Percentiles rank a stretch among this genome's conserved stretches.
Conservation (phyloP, 331 rosid species). For the Arachis monticola region DNA sequence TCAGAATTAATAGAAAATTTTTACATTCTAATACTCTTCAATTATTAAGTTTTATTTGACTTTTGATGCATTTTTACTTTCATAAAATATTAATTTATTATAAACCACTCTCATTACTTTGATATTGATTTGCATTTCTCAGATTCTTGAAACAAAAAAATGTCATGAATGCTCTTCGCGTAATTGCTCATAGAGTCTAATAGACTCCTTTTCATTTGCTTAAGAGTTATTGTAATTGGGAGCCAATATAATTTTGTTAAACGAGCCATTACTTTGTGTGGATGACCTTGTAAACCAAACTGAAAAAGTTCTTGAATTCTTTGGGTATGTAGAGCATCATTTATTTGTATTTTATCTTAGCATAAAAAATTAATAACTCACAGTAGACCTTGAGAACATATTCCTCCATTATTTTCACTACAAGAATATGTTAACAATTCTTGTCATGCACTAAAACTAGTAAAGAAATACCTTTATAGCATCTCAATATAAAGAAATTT, state of each 20-base stretch:
- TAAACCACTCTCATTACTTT: background rate
- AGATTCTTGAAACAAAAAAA: background rate
- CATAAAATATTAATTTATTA: slow-evolving; percentile 3
- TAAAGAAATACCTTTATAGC: too few species aligned
- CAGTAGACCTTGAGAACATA: background rate
- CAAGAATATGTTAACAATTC: background rate
- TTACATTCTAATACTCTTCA: too few species aligned
- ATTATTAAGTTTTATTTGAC: too few species aligned
- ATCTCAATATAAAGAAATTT: too few species aligned
- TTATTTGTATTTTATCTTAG: background rate
- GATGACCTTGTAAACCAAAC: slow-evolving; percentile 44
- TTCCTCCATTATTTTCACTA: slow-evolving; percentile 4
- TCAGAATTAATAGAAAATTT: too few species aligned
- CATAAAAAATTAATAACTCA: background rate
- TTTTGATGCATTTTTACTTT: too few species aligned
- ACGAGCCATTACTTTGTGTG: too few species aligned
- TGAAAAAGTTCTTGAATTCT: slow-evolving; percentile 82
- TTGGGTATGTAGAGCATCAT: slow-evolving; percentile 53
- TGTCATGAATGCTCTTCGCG: background rate
- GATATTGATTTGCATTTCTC: slow-evolving; percentile 1
- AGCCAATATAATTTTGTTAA: slow-evolving; percentile 49
- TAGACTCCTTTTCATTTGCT: slow-evolving; percentile 49
- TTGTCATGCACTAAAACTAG: too few species aligned
- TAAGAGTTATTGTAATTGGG: slow-evolving; percentile 81
- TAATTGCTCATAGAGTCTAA: slow-evolving; percentile 28